Evolutionary conservation across 2,329 filamentous ascomycete species (phyloP), one percentile per base, ranked within the genome.

Genomic region (Calonectria montana): DNA sequence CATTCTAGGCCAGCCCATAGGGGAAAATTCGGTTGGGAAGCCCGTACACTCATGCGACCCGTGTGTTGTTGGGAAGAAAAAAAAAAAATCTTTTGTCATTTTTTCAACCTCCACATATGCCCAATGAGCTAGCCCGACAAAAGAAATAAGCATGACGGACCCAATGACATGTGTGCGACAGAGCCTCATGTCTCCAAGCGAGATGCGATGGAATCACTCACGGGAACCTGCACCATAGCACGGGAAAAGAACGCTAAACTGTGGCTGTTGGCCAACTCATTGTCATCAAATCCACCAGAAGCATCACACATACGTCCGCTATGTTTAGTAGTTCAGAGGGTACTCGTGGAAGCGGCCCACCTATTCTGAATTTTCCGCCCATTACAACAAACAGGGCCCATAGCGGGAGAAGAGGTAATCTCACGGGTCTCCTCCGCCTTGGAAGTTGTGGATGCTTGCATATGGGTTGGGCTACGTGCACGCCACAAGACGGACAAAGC

Each of bases 401-500:
- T 27, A 43, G 57, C 31, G 12, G 65, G 62, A 53, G 35, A 55
- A 61, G 16, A 67, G 57, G 45, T 27, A 53, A 43, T 31, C 43
- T 61, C 23, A 50, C 43, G 16, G 21, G 29, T 16, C 31, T 21
- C 53, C 29, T n/a, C 43, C n/a, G 57, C 65, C 65, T 62, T 53
- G 55, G 57, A 50, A 50, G 57, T 68, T 62, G 57, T 41, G 57
- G 57, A 43, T 27, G 29, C 57, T 16, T 27, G 27, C 35, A 4
- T 39, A 29, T n/a, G 35, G 21, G 45, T 12, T 43, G 57, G 47
- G 47, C 35, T 45, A 16, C 13, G 47, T 27, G 23, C 55, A 62
- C 45, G 65, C n/a, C 45, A 25, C 65, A 43, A 37, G 45, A 55
- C 43, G 55, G 27, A 59, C 65, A 35, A 39, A 61, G 53, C 55